phyloP scores from a whole-genome alignment of 2,329 filamentous ascomycete species.

The Nemania abortiva region DNA sequence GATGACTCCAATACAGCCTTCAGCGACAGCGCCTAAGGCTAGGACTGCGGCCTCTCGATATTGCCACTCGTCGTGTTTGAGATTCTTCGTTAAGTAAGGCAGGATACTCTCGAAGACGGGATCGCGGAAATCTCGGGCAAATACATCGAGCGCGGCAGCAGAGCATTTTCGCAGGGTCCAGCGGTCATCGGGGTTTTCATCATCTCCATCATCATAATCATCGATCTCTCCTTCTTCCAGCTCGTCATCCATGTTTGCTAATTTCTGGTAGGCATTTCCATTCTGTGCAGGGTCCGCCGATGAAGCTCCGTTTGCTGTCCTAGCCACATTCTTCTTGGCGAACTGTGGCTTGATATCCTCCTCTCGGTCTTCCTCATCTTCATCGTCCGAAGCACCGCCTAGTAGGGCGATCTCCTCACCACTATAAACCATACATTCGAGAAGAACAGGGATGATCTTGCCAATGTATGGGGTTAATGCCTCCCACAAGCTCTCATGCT shows the following conservation, averaged over 20 bases:
- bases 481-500: slow-evolving; percentile 83
- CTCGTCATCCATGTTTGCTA: slow-evolving; percentile 75
- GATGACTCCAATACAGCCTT: slow-evolving; percentile 92
- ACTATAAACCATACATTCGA: slow-evolving; percentile 96
- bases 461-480: slow-evolving; percentile 81
- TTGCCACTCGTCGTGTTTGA: slow-evolving; percentile 90
- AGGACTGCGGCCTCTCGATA: slow-evolving; percentile 94
- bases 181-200: slow-evolving; percentile 85
- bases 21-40: slow-evolving; percentile 92
- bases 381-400: slow-evolving; percentile 87
- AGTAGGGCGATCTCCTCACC: slow-evolving; percentile 91
- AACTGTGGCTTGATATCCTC: slow-evolving; percentile 95
- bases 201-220: slow-evolving; percentile 79
- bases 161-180: slow-evolving; percentile 99
- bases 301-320: slow-evolving; percentile 66
- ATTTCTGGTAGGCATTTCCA: slow-evolving; percentile 67
- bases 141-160: slow-evolving; percentile 92
- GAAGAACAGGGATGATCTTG: slow-evolving; percentile 88
- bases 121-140: slow-evolving; percentile 89
- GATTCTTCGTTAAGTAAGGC: slow-evolving; percentile 90
- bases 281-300: slow-evolving; percentile 66
- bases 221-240: slow-evolving; percentile 90
- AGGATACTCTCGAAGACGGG: slow-evolving; percentile 92
- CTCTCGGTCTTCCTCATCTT: slow-evolving; percentile 87
- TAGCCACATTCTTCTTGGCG: slow-evolving; percentile 75